phyloP scores from a whole-genome alignment of 352 stramenopile genomes.

The Globisporangium echinulatum region DNA sequence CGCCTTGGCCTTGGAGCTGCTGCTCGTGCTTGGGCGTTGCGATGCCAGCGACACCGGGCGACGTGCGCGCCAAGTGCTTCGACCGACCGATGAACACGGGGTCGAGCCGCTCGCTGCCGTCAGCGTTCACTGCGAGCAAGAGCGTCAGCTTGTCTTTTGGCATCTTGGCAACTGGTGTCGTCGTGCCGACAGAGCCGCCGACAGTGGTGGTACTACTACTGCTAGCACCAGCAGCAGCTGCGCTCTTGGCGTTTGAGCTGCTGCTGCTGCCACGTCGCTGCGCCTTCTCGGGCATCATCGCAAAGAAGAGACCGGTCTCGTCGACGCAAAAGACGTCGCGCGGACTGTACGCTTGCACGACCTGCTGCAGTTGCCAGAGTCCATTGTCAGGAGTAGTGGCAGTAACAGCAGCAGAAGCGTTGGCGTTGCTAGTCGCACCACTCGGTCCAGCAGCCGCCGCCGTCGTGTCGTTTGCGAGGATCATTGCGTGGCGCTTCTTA shows the following conservation, averaged over 20 bases:
- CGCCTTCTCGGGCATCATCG: constrained; percentile 6
- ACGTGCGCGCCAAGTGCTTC: constrained; percentile 1
- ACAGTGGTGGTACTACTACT: too few relatives aligned
- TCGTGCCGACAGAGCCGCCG: background rate
- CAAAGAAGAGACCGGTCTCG: constrained; percentile 10
- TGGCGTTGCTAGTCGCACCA: background rate
- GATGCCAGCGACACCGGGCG: background rate
- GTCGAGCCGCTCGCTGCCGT: constrained; percentile 19
- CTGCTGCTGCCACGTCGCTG: background rate
- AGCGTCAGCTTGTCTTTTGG: constrained; percentile 9
- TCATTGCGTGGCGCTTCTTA: constrained; percentile 19
- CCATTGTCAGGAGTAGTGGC: background rate
- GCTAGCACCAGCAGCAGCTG: background rate
- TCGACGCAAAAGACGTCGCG: constrained; percentile 8
- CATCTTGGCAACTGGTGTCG: background rate
- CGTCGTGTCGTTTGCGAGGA: background rate
- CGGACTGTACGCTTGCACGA: constrained; percentile 7
- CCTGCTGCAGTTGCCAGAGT: constrained; percentile 6
- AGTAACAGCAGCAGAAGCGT: too few relatives aligned
- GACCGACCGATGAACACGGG: constrained; percentile 19
- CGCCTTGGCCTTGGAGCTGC: background rate
- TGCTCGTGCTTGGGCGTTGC: background rate
- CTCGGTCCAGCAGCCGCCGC: background rate
- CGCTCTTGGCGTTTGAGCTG: background rate
- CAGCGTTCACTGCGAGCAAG: constrained; percentile 20